These are phyloP conservation scores for Pichia membranifaciens DNA, from an alignment of 805 yeast genomes.

Conservation along the genomic window DNA sequence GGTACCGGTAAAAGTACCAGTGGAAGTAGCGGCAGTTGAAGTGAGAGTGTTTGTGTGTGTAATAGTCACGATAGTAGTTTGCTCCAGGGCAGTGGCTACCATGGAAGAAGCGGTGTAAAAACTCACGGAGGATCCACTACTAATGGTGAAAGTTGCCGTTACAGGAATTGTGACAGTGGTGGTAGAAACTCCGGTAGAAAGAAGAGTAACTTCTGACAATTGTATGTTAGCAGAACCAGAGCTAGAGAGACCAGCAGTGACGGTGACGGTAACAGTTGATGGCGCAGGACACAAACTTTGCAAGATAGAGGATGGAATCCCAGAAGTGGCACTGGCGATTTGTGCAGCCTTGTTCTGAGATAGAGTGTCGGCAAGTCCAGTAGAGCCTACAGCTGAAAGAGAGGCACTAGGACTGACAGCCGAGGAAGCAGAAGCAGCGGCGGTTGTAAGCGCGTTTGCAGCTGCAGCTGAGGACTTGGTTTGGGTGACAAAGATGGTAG, in stretches of 20 bases:
- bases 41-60: constrained; percentile 16
- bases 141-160: constrained; percentile 28
- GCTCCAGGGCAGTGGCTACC: constrained; percentile 22
- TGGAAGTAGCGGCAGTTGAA: neutral
- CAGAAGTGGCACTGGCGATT: constrained; percentile 6
- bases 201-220: constrained; percentile 7
- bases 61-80: constrained; percentile 10
- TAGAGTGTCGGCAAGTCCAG: constrained; percentile 6
- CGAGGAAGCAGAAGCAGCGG: neutral
- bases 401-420: constrained; percentile 2
- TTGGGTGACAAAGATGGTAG: constrained; percentile 8
- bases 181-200: constrained; percentile 14
- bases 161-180: constrained; percentile 28
- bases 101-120: constrained; percentile 28
- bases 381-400: constrained; percentile 5
- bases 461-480: neutral
- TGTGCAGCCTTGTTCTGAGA: constrained; percentile 5
- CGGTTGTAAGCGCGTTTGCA: neutral
- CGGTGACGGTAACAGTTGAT: constrained; percentile 28
- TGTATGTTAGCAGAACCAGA: constrained; percentile 2
- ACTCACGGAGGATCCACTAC: constrained; percentile 27
- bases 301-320: constrained; percentile 3
- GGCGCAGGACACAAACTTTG: constrained; percentile 11
- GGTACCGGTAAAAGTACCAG: neutral
- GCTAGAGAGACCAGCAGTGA: constrained; percentile 9